Evolutionary conservation across 306 rosid genomes (phyloP).

Genomic region (Begonia loranthoides): DNA sequence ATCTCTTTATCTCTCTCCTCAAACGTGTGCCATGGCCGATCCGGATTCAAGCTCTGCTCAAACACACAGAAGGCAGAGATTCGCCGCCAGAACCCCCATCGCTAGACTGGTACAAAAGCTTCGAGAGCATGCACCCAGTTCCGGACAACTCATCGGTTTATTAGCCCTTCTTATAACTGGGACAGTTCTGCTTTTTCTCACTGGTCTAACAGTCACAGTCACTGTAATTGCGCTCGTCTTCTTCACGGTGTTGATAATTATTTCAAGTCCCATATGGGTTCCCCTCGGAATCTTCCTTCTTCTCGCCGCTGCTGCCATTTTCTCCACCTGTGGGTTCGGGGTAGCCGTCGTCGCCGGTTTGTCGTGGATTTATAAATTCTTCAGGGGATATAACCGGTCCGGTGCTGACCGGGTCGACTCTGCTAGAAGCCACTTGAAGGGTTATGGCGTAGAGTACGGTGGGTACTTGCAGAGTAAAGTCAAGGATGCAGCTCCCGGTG

Average conservation of each 20-base stretch:
- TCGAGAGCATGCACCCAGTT: slow-evolving; percentile 29
- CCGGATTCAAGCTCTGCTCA: too few species aligned
- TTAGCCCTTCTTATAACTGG: slow-evolving; percentile 35
- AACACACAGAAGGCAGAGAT: too few species aligned
- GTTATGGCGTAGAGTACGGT: slow-evolving; percentile 61
- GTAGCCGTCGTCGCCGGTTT: slow-evolving; percentile 15
- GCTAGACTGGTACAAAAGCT: slow-evolving; percentile 21
- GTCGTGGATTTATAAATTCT: slow-evolving; percentile 56
- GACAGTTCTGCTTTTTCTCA: slow-evolving; percentile 32
- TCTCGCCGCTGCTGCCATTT: slow-evolving; percentile 22
- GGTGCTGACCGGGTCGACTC: slow-evolving; percentile 62
- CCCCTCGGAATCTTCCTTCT: slow-evolving; percentile 24
- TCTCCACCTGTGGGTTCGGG: slow-evolving; percentile 34
- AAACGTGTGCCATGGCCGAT: too few species aligned
- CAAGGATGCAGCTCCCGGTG: slow-evolving; percentile 77
- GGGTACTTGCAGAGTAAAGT: slow-evolving; percentile 55
- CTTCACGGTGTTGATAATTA: slow-evolving; percentile 33
- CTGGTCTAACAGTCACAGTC: slow-evolving; percentile 34
- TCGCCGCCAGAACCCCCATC: not conserved
- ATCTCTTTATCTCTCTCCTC: too few species aligned
- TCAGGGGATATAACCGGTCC: slow-evolving; percentile 51
- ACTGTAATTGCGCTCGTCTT: slow-evolving; percentile 23
- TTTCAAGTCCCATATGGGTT: slow-evolving; percentile 65
- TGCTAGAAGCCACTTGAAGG: slow-evolving; percentile 63
- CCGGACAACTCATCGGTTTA: slow-evolving; percentile 38